Evolutionary conservation across 192 early-diverging fungal species (phyloP).

Genomic region (Backusella westeae): DNA sequence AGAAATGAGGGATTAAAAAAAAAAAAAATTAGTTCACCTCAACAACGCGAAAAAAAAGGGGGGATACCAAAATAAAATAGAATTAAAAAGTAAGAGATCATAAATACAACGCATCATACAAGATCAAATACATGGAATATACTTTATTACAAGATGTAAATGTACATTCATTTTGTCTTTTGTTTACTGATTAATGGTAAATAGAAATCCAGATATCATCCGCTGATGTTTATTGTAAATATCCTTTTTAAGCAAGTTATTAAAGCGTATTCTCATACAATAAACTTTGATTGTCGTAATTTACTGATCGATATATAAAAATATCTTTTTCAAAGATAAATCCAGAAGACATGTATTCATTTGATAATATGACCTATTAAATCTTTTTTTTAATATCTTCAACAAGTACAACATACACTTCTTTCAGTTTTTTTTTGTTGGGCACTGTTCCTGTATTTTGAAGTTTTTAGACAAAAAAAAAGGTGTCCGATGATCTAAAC

Average conservation of each 20-base stretch:
- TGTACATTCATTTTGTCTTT: neutral
- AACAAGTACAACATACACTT: neutral
- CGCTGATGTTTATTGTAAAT: neutral
- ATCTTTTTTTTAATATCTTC: neutral
- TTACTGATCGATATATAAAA: neutral
- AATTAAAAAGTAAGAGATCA: neutral
- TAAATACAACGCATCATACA: neutral
- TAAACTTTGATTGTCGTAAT: neutral
- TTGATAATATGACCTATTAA: too few species aligned
- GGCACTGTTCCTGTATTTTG: neutral
- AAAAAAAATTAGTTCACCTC: neutral
- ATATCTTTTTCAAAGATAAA: neutral
- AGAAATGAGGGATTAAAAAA: neutral
- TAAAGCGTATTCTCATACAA: neutral
- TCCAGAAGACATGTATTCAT: neutral
- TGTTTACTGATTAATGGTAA: neutral
- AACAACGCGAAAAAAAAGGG: neutral
- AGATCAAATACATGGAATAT: neutral
- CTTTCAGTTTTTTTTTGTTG: neutral
- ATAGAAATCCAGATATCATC: neutral
- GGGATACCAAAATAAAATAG: neutral
- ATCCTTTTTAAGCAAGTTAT: neutral
- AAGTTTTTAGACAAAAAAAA: neutral
- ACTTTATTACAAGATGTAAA: neutral
- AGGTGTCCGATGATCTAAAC: neutral